phyloP scores from a whole-genome alignment of 257 asterid genomes.

The Solanum chmielewskii region DNA sequence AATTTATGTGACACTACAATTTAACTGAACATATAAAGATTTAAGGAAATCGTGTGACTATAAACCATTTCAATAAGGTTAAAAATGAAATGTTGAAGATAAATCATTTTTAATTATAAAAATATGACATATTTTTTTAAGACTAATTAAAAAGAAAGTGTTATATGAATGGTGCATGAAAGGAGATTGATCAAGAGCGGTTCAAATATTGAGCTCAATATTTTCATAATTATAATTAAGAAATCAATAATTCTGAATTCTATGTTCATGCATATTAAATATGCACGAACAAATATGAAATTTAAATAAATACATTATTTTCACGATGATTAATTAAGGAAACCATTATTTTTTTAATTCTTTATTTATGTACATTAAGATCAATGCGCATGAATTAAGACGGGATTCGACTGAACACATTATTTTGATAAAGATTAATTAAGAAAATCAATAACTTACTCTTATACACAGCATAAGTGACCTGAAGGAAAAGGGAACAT shows the following conservation, averaged over 20 bases:
- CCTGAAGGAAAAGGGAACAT: conserved; percentile 22
- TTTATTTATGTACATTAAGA: neutral
- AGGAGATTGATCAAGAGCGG: neutral
- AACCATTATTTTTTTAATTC: neutral
- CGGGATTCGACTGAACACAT: neutral
- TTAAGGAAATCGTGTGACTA: too few relatives aligned
- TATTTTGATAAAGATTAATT: neutral
- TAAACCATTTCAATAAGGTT: neutral
- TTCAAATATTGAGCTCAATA: too few relatives aligned
- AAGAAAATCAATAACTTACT: neutral
- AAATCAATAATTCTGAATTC: neutral
- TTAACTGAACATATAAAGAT: too few relatives aligned
- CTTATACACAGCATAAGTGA: conserved; percentile 9
- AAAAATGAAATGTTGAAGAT: too few relatives aligned
- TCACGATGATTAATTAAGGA: neutral
- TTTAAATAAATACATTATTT: fast-evolving
- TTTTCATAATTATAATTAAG: too few relatives aligned
- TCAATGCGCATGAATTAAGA: neutral
- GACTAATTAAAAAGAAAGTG: too few relatives aligned
- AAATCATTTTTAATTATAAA: too few relatives aligned
- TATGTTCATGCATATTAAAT: neutral
- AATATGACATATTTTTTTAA: too few relatives aligned
- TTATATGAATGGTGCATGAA: too few relatives aligned
- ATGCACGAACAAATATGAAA: neutral
- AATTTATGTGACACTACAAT: too few relatives aligned